Base-by-base conservation (phyloP, 176 grass and related monocot species). In the Triticum turgidum region DNA sequence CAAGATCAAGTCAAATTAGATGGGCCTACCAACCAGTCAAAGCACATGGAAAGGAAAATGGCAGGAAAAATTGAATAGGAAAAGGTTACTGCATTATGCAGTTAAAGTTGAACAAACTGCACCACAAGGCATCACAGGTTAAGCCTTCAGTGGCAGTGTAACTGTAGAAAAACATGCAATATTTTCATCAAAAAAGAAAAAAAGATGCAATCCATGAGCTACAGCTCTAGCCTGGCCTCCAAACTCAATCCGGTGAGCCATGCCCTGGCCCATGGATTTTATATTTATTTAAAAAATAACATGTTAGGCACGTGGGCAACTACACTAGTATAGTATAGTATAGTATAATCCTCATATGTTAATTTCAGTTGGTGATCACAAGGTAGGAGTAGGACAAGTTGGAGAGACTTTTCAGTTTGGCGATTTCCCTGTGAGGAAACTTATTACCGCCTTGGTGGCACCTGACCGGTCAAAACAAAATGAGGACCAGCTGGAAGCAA, bases 11-110 rank as follows among this genome's bases (percentile, higher is more conserved):
- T 81, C 69, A 65, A 80, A 86, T 71, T 78, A 64, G 39, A 90
- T 78, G 73, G 59, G 69, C 65, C 79, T 10, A 90, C 72, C 88
- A 73, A 71, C 63, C 52, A 86, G 42, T 51, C 56, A 87, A 30
- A 65, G 13, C 73, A 73, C 65, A 79, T 59, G 65, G n/a, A 85
- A 58, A 89, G 4, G 75, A 8, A 68, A 80, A 84, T 63, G 51
- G 25, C 32, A 80, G 59, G 21, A 80, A 59, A 84, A 45, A 41
- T 37, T n/a, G 61, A 58, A 21, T 39, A 44, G 4, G 35, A 82
- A 83, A 74, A 75, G 17, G 14, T 54, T 35, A 73, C 29, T 14
- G 9, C 39, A 52, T 71, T 13, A 20, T 71, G 12, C 5, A 32
- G 24, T 33, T 27, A 35, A 66, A 66, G 4, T 5, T 56, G 30